These are phyloP conservation scores for Solanum pinnatisectum DNA, from an alignment of 257 asterid species.

Conservation along the genomic window DNA sequence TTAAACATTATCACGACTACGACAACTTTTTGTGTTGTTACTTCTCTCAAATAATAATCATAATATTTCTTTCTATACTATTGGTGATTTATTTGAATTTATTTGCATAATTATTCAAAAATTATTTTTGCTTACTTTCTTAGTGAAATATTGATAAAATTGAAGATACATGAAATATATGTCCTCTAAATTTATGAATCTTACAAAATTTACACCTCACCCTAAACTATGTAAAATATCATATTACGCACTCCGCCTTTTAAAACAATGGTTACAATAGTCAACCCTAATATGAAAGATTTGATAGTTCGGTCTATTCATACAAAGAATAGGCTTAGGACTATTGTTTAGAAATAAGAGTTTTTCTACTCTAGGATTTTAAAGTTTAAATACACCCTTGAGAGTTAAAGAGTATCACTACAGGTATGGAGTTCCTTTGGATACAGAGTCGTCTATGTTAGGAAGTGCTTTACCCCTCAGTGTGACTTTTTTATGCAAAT, in stretches of 20 bases:
- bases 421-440: accelerated
- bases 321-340: background rate
- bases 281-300: background rate
- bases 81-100: no score
- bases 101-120: no score
- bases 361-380: background rate
- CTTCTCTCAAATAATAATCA: background rate
- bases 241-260: background rate
- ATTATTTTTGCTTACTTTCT: background rate
- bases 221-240: no score
- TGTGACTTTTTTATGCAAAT: background rate
- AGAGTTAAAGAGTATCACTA: background rate
- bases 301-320: background rate
- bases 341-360: background rate
- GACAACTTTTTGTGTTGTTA: no score
- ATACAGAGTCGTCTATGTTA: accelerated
- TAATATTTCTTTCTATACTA: background rate
- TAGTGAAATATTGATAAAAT: no score
- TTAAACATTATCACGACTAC: no score
- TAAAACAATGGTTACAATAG: background rate
- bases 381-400: background rate
- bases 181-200: background rate
- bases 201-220: background rate
- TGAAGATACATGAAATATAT: background rate
- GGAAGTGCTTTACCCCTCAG: accelerated